Evolutionary conservation across 1,284 basidiomycete genomes (phyloP).

Genomic region (Irpex lacteus): DNA sequence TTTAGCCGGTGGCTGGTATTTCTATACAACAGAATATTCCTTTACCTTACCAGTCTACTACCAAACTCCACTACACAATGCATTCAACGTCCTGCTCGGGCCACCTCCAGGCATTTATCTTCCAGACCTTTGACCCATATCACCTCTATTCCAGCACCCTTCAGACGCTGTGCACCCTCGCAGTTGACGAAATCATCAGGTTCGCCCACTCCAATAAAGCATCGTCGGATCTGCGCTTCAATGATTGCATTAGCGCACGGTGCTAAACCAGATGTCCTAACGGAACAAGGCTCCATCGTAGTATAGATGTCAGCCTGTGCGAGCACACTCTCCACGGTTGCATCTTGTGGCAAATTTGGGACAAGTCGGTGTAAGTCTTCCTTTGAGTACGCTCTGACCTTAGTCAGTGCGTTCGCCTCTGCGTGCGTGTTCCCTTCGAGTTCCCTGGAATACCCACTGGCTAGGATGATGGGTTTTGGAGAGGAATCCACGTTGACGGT

Average conservation of each 20-base stretch:
- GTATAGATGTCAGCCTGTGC: slow-evolving; percentile 79
- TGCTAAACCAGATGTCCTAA: slow-evolving; percentile 83
- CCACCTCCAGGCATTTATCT: slow-evolving; percentile 73
- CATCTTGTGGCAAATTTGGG: slow-evolving; percentile 28
- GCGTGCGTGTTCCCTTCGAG: slow-evolving; percentile 96
- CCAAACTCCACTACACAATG: not conserved
- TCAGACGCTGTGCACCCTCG: slow-evolving; percentile 79
- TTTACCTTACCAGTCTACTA: too few species aligned
- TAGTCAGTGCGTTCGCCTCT: slow-evolving; percentile 90
- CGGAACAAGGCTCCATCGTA: slow-evolving; percentile 96
- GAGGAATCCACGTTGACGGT: slow-evolving; percentile 45
- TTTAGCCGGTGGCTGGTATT: too few species aligned
- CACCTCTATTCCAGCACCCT: slow-evolving; percentile 75
- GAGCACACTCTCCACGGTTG: slow-evolving; percentile 46
- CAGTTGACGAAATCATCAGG: slow-evolving; percentile 96
- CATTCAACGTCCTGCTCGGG: slow-evolving; percentile 46
- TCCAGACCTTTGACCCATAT: slow-evolving; percentile 72
- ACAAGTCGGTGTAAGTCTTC: slow-evolving; percentile 44
- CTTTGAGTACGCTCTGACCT: slow-evolving; percentile 51
- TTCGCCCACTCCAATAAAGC: slow-evolving; percentile 90
- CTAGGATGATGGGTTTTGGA: slow-evolving; percentile 50
- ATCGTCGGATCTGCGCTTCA: slow-evolving; percentile 64
- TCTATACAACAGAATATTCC: too few species aligned
- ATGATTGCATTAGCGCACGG: slow-evolving; percentile 90
- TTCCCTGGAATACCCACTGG: slow-evolving; percentile 91